These are phyloP conservation scores for Talaromyces rugulosus DNA, from an alignment of 2,329 filamentous ascomycete genomes.

Conservation along the genomic window DNA sequence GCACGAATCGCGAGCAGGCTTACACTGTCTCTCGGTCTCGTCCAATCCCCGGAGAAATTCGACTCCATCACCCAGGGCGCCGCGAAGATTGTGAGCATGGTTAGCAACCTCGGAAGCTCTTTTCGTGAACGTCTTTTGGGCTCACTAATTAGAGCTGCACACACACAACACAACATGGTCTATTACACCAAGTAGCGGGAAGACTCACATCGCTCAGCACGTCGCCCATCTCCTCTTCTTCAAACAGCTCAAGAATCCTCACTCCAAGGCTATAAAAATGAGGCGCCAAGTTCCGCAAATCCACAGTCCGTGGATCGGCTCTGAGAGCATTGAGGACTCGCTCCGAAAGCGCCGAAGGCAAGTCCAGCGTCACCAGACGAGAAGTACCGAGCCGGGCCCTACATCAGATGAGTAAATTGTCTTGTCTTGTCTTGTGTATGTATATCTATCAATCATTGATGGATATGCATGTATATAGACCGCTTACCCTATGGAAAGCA, in stretches of 20 bases:
- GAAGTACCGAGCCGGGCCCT: constrained; percentile 42
- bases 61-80: constrained; percentile 61
- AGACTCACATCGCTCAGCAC: constrained; percentile 55
- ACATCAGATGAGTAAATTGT: not conserved
- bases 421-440: not conserved
- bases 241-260: constrained; percentile 83
- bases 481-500: constrained; percentile 60
- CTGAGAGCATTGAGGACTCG: constrained; percentile 85
- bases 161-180: not conserved
- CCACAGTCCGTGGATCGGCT: constrained; percentile 80
- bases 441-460: not conserved
- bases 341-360: constrained; percentile 71
- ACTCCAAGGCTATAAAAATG: constrained; percentile 86
- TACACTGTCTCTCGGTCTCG: constrained; percentile 74
- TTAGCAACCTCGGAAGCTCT: constrained; percentile 79
- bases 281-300: constrained; percentile 74
- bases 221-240: constrained; percentile 75
- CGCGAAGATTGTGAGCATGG: constrained; percentile 79
- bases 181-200: not conserved
- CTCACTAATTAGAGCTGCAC: constrained; percentile 27
- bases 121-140: constrained; percentile 63
- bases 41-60: constrained; percentile 87
- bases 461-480: not conserved
- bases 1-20: constrained; percentile 21
- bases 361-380: constrained; percentile 72